Conservation (phyloP, 2,329 filamentous ascomycete species). For the Fusarium sublunatum region DNA sequence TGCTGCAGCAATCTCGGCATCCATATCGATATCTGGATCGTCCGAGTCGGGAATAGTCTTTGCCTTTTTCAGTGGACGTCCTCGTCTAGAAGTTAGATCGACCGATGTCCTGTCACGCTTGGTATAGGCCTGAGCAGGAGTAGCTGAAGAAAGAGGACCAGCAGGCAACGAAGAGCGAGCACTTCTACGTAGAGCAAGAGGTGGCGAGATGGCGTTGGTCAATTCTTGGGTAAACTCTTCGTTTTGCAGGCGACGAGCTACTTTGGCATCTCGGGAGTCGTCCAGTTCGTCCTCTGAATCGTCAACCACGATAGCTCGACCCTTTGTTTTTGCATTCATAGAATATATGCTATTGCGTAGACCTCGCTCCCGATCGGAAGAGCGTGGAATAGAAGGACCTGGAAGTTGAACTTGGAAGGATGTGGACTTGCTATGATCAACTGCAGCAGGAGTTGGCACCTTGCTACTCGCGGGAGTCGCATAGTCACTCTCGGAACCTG, state of each 20-base stretch:
- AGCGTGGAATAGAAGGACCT: constrained; percentile 24
- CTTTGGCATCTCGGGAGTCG: constrained; percentile 44
- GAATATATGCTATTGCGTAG: constrained; percentile 60
- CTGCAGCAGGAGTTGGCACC: constrained; percentile 50
- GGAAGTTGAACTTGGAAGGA: constrained; percentile 49
- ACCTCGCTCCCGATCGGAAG: constrained; percentile 46
- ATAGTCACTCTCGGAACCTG: constrained; percentile 49
- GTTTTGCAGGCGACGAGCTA: constrained; percentile 52
- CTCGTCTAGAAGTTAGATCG: constrained; percentile 19
- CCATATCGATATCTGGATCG: constrained; percentile 48
- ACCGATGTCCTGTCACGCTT: constrained; percentile 47
- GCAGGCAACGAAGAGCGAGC: constrained; percentile 17
- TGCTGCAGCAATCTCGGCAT: constrained; percentile 48
- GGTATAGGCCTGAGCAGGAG: constrained; percentile 16
- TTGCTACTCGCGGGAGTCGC: constrained; percentile 55
- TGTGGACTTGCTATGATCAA: constrained; percentile 36
- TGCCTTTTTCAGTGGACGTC: constrained; percentile 48
- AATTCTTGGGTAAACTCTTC: constrained; percentile 47
- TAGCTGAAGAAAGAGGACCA: constrained; percentile 2
- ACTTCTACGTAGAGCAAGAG: constrained; percentile 30
- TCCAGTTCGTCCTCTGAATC: constrained; percentile 54
- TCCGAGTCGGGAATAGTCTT: constrained; percentile 49
- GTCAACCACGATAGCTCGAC: constrained; percentile 53
- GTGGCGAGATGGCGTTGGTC: not conserved
- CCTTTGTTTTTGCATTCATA: constrained; percentile 60